A percentile compares a stretch with the other conserved stretches of the same genome.
Evolutionary conservation across 495 filamentous ascomycete species (phyloP).

Genomic region (Trypethelium eluteriae): DNA sequence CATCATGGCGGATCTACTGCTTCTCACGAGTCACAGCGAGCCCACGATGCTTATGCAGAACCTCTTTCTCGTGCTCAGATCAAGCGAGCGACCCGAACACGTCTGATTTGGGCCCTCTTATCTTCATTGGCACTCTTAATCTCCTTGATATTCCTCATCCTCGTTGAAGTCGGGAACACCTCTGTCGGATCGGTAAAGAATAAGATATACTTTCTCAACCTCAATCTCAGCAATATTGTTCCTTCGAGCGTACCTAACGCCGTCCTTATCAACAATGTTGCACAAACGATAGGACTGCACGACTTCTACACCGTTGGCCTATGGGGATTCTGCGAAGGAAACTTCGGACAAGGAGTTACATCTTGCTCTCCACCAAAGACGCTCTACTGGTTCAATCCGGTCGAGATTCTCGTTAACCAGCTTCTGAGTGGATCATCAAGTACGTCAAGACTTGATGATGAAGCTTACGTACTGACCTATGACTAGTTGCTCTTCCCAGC

Average conservation of each 20-base stretch:
- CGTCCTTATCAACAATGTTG: slow-evolving; percentile 74
- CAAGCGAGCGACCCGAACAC: slow-evolving; percentile 50
- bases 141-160: slow-evolving; percentile 65
- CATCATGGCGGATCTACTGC: not conserved
- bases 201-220: slow-evolving; percentile 71
- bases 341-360: slow-evolving; percentile 62
- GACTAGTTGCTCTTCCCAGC: slow-evolving; percentile 64
- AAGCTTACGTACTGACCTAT: not conserved
- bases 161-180: slow-evolving; percentile 70
- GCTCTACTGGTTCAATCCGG: slow-evolving; percentile 86
- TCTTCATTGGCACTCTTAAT: slow-evolving; percentile 64
- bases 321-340: slow-evolving; percentile 87
- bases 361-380: slow-evolving; percentile 58
- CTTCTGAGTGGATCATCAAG: slow-evolving; percentile 72
- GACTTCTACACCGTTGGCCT: slow-evolving; percentile 92
- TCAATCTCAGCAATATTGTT: slow-evolving; percentile 78
- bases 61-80: slow-evolving; percentile 30
- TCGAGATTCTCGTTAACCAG: slow-evolving; percentile 67
- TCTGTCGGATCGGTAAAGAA: slow-evolving; percentile 50
- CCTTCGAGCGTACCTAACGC: slow-evolving; percentile 67
- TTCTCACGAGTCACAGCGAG: slow-evolving; percentile 16
- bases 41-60: slow-evolving; percentile 20
- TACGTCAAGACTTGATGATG: slow-evolving; percentile 35
- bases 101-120: slow-evolving; percentile 48
- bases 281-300: slow-evolving; percentile 78